These are phyloP conservation scores for Margaritispora aquatica DNA, from an alignment of 495 filamentous ascomycete species.

Conservation along the genomic window DNA sequence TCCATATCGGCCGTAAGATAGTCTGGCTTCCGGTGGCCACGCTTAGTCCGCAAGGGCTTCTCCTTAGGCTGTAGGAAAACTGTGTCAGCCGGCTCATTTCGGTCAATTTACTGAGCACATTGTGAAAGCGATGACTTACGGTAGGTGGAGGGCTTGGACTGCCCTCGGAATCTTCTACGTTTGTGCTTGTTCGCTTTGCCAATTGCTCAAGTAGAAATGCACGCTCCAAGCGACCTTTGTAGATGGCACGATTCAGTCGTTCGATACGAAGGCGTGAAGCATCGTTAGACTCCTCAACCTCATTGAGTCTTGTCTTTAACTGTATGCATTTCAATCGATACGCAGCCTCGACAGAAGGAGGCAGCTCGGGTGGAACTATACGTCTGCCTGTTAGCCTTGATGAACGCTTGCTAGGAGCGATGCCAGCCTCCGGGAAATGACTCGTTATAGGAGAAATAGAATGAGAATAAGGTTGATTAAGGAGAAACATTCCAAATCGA, in stretches of 20 bases:
- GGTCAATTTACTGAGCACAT: slow-evolving; percentile 3
- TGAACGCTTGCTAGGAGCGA: too few species aligned
- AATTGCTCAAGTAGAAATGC: slow-evolving; percentile 87
- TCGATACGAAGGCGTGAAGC: slow-evolving; percentile 66
- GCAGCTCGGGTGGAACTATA: slow-evolving; percentile 53
- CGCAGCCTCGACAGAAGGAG: slow-evolving; percentile 89
- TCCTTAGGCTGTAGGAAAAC: slow-evolving; percentile 64
- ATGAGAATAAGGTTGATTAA: too few species aligned
- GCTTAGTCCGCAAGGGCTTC: slow-evolving; percentile 83
- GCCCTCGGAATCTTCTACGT: slow-evolving; percentile 67
- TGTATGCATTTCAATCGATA: slow-evolving; percentile 97
- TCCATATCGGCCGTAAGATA: slow-evolving; percentile 30
- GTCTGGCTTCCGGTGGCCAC: slow-evolving; percentile 55
- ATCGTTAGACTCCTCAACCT: slow-evolving; percentile 87
- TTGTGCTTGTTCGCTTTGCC: slow-evolving; percentile 75
- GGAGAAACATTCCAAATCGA: too few species aligned
- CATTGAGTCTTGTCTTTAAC: slow-evolving; percentile 80
- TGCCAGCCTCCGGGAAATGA: too few species aligned
- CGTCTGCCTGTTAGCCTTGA: neutral
- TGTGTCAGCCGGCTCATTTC: slow-evolving; percentile 7
- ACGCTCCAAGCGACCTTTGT: slow-evolving; percentile 86
- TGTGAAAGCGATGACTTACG: slow-evolving; percentile 35
- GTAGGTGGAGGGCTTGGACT: slow-evolving; percentile 67
- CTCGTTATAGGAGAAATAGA: too few species aligned
- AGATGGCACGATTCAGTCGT: slow-evolving; percentile 75